Base-by-base conservation (phyloP, 768 basidiomycete species). In the Macrolepiota fuliginosa region DNA sequence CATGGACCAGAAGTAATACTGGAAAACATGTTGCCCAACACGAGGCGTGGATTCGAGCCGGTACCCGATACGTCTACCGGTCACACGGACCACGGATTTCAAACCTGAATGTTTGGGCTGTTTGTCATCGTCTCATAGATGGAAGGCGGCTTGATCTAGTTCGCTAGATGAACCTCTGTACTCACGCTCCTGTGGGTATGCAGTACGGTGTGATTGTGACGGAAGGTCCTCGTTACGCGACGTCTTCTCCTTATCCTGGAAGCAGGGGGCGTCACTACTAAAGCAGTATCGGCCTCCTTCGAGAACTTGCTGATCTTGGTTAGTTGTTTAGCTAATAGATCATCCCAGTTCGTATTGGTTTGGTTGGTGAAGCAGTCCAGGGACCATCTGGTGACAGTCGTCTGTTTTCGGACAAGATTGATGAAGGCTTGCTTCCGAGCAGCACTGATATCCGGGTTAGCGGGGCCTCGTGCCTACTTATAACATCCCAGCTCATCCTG, bases 401-500 rank as follows among this genome's bases (percentile, higher is more conserved):
- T 15, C n/a, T 74, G 68, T 69, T 73, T 76, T 73, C 66, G 73
- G 69, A 69, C 62, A 17, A 40, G 11, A 40, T 40, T 40, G 39
- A 40, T 64, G 67, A 66, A 63, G 67, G 69, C 63, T 69, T 65
- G 69, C 67, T 68, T 70, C 69, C 71, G 68, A 74, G 69, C 68
- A 69, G 70, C 68, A 73, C 47, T 67, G 64, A 64, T 67, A 55
- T 67, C 74, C 73, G 74, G 72, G n/a, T 32, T 74, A 73, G 73
- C 36, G 67, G 68, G 67, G 76, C 78, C 80, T 81, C 79, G 75
- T 80, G 78, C 65, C 60, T 73, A 71, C 73, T 73, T 79, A 77
- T 76, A 76, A 72, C 69, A 72, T 64, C 62, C 54, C 66, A 64
- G 60, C 54, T 9, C 62, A 63, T 65, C 70, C 64, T 72, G 71